Evolutionary conservation across 2,329 filamentous ascomycete genomes (phyloP).

Genomic region (Apiospora pterosperma): DNA sequence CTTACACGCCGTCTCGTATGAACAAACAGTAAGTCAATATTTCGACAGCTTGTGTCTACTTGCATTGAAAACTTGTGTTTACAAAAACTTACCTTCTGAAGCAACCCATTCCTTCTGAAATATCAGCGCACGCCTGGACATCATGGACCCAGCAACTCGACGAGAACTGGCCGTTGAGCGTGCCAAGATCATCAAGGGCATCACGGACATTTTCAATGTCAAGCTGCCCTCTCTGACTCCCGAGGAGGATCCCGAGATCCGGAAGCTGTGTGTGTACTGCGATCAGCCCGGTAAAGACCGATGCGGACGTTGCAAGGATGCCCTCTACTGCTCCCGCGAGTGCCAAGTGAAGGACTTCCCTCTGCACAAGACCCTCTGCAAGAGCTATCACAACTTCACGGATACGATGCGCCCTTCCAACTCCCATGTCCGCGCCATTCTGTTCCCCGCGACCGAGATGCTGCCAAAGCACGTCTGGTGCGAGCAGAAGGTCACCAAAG

Average conservation of each 20-base stretch:
- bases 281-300: slow-evolving; percentile 7
- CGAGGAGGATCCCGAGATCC: slow-evolving; percentile 4
- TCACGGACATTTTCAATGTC: neutral
- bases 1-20: neutral
- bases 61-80: neutral
- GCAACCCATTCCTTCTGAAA: neutral
- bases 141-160: neutral
- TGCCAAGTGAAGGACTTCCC: slow-evolving; percentile 12
- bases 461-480: slow-evolving; percentile 10
- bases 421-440: slow-evolving; percentile 9
- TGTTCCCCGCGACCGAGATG: slow-evolving; percentile 6
- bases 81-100: neutral
- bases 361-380: slow-evolving; percentile 10
- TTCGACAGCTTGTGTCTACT: neutral
- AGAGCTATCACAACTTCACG: slow-evolving; percentile 3
- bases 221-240: neutral
- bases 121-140: neutral
- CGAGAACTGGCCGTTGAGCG: neutral
- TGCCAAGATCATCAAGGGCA: neutral
- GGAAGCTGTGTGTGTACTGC: slow-evolving; percentile 10
- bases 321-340: slow-evolving; percentile 11
- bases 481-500: neutral
- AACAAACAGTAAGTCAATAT: neutral
- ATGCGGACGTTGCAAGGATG: slow-evolving; percentile 7
- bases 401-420: slow-evolving; percentile 7